These are phyloP conservation scores for Rubia yunnanensis DNA, from an alignment of 257 asterid genomes.

Conservation along the genomic window DNA sequence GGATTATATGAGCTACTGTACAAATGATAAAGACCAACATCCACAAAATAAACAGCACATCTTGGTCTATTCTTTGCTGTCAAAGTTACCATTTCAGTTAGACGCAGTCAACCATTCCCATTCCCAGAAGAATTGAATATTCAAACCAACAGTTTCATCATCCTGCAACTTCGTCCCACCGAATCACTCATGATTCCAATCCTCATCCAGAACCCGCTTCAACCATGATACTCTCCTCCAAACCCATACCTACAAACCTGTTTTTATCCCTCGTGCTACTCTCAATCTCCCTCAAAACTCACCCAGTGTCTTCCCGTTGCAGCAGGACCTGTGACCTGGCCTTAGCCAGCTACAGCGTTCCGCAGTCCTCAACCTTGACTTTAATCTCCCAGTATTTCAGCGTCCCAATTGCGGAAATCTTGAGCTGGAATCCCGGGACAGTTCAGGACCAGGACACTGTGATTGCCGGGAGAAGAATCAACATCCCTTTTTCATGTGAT, in stretches of 20 bases:
- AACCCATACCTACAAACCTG: background rate
- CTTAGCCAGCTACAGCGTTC: conserved; percentile 51
- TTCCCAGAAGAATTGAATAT: background rate
- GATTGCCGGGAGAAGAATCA: conserved; percentile 25
- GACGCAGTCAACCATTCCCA: background rate
- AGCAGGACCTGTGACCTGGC: conserved; percentile 58
- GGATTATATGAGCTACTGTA: too few relatives aligned
- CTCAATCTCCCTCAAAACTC: conserved; percentile 3
- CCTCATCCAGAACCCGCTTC: background rate
- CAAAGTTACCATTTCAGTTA: background rate
- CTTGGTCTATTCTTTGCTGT: background rate
- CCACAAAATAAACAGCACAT: background rate
- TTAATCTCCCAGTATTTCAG: conserved; percentile 22
- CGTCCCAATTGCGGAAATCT: conserved; percentile 14
- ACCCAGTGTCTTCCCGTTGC: conserved; percentile 41
- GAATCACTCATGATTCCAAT: conserved; percentile 6
- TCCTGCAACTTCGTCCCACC: background rate
- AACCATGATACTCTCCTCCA: conserved; percentile 12
- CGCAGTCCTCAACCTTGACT: conserved; percentile 23
- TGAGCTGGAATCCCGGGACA: conserved; percentile 29
- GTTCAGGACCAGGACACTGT: conserved; percentile 44
- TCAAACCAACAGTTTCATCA: background rate
- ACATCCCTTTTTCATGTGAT: conserved; percentile 68
- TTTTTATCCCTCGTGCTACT: background rate
- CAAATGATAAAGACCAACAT: too few relatives aligned